Conservation (phyloP, 2,329 filamentous ascomycete species). For the Fusarium tanahbumbuense region DNA sequence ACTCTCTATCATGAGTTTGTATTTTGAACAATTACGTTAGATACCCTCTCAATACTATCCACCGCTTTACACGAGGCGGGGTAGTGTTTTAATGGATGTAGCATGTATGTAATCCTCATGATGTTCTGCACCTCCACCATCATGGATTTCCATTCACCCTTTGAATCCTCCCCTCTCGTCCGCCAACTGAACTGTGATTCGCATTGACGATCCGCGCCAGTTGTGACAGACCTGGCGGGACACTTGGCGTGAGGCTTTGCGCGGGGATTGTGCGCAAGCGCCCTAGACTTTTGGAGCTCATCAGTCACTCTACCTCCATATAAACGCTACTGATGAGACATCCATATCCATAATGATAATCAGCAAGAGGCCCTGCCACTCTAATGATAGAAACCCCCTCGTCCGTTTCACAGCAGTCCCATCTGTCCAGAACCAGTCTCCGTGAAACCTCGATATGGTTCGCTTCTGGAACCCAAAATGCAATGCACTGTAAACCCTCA, state of each 20-base stretch:
- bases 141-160: constrained; percentile 36
- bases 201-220: constrained; percentile 43
- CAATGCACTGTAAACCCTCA: background rate
- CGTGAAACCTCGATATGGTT: constrained; percentile 10
- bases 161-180: constrained; percentile 19
- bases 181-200: constrained; percentile 14
- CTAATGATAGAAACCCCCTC: constrained; percentile 11
- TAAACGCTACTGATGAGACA: constrained; percentile 1
- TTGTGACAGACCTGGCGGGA: constrained; percentile 34
- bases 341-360: background rate
- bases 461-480: constrained; percentile 19
- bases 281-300: background rate
- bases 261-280: constrained; percentile 18
- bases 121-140: constrained; percentile 25
- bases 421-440: background rate
- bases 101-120: constrained; percentile 3
- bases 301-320: too few species aligned
- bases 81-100: constrained; percentile 18
- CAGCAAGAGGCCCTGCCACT: background rate
- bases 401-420: constrained; percentile 10
- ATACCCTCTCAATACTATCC: background rate
- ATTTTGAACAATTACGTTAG: constrained; percentile 29
- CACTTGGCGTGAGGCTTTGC: constrained; percentile 26
- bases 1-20: constrained; percentile 28
- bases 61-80: background rate